Conservation (phyloP, 495 filamentous ascomycete genomes). For the Rostrohypoxylon terebratum region DNA sequence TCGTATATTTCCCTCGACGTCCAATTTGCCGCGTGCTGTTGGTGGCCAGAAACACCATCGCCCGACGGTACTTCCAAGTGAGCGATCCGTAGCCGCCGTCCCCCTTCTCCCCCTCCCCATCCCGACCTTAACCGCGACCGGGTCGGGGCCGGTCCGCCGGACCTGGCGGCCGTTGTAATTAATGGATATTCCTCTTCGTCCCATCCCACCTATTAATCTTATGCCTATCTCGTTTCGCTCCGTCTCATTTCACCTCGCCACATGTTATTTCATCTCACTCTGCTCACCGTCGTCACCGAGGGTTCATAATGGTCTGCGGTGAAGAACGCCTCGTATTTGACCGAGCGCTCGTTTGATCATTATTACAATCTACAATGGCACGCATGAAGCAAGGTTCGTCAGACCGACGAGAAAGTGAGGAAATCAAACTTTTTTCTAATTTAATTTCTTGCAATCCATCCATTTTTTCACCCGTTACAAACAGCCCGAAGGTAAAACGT, state of each 20-base stretch:
- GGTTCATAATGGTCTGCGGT: not conserved
- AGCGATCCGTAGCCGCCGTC: conserved; percentile 16
- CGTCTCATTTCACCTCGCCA: not conserved
- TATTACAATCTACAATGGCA: too few relatives aligned
- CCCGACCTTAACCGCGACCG: conserved; percentile 1
- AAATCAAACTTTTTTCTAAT: not conserved
- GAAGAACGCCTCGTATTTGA: not conserved
- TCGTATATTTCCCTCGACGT: not conserved
- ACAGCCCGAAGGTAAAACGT: not conserved
- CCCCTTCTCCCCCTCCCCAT: too few relatives aligned
- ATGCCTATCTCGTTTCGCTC: not conserved
- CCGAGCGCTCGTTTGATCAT: not conserved
- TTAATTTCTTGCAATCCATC: not conserved
- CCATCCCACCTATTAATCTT: not conserved
- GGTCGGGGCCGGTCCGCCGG: not conserved
- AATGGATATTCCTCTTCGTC: not conserved
- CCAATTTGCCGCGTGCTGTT: not conserved
- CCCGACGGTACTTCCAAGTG: conserved; percentile 11
- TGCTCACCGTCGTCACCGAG: not conserved
- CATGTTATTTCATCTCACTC: not conserved
- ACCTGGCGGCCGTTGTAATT: not conserved
- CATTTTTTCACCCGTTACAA: not conserved
- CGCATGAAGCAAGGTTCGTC: not conserved
- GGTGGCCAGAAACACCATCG: not conserved
- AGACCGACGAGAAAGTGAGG: not conserved